Conservation (phyloP, 257 asterid genomes). For the Solanum peruvianum region DNA sequence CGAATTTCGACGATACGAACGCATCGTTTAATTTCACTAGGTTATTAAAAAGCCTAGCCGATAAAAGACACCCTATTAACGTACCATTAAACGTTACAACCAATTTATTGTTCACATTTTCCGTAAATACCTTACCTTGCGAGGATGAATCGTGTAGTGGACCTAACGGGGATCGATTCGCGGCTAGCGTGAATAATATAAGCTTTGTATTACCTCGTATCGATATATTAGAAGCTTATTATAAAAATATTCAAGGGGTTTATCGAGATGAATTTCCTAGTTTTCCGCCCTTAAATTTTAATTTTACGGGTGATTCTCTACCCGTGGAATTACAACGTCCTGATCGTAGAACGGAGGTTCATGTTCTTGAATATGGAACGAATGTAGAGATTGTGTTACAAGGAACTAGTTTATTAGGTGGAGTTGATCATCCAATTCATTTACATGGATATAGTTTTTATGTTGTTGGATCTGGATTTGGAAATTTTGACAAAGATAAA, state of each 20-base stretch:
- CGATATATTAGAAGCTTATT: constrained; percentile 57
- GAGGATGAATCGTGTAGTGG: constrained; percentile 17
- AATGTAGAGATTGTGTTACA: constrained; percentile 2
- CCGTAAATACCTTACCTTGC: constrained; percentile 26
- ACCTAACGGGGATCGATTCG: constrained; percentile 22
- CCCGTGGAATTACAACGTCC: not conserved
- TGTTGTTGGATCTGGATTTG: constrained; percentile 3
- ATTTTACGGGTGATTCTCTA: constrained; percentile 9
- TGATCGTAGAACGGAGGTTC: not conserved
- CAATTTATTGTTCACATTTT: constrained; percentile 23
- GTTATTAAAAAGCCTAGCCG: constrained; percentile 28
- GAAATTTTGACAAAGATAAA: not conserved
- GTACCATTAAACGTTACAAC: constrained; percentile 22
- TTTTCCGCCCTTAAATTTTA: constrained; percentile 14
- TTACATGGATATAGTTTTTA: constrained; percentile 9
- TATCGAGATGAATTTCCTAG: constrained; percentile 28
- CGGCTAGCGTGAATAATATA: constrained; percentile 55
- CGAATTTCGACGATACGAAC: constrained; percentile 18
- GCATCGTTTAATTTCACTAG: constrained; percentile 33
- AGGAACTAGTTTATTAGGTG: not conserved
- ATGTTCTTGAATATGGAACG: constrained; percentile 3
- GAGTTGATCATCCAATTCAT: constrained; percentile 8
- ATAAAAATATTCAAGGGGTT: constrained; percentile 26
- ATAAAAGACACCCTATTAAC: constrained; percentile 18
- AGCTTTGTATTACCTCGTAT: constrained; percentile 22